These are phyloP conservation scores for Penicillium sp. DNA, from an alignment of 2,329 filamentous ascomycete species.

Conservation along the genomic window DNA sequence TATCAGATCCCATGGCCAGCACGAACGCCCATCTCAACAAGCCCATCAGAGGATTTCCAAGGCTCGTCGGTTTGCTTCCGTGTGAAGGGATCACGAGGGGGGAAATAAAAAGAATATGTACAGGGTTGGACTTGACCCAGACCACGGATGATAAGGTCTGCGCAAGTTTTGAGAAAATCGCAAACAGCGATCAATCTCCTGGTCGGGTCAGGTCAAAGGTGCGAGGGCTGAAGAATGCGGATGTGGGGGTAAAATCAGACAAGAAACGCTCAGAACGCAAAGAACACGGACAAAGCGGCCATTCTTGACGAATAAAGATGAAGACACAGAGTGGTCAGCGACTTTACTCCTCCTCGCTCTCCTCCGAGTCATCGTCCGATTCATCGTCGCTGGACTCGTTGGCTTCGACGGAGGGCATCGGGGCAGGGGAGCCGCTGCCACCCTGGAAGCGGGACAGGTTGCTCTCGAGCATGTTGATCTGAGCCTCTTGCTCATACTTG, in stretches of 20 bases:
- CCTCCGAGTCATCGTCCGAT: slow-evolving; percentile 49
- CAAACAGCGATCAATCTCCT: not conserved
- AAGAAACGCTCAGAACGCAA: slow-evolving; percentile 28
- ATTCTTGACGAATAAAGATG: not conserved
- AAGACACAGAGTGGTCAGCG: not conserved
- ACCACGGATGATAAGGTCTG: not conserved
- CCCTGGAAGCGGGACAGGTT: slow-evolving; percentile 51
- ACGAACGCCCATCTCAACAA: slow-evolving; percentile 8
- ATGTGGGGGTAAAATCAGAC: not conserved
- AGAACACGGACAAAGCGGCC: slow-evolving; percentile 17
- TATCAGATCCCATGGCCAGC: slow-evolving; percentile 11
- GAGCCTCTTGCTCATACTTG: slow-evolving; percentile 53
- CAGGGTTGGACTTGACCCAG: slow-evolving; percentile 7
- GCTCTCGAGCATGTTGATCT: slow-evolving; percentile 52
- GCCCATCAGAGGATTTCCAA: slow-evolving; percentile 4
- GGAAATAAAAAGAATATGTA: slow-evolving; percentile 22
- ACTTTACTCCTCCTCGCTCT: slow-evolving; percentile 53
- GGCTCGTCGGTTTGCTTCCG: not conserved
- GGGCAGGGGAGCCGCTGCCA: slow-evolving; percentile 45
- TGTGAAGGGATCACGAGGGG: slow-evolving; percentile 2
- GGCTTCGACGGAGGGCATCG: slow-evolving; percentile 46
- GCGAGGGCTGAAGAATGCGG: not conserved
- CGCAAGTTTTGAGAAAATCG: not conserved
- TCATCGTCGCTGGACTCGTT: slow-evolving; percentile 50
- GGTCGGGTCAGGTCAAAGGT: not conserved